Evolutionary conservation across 441 rosid species (phyloP).

Genomic region (Pelargonium australe): DNA sequence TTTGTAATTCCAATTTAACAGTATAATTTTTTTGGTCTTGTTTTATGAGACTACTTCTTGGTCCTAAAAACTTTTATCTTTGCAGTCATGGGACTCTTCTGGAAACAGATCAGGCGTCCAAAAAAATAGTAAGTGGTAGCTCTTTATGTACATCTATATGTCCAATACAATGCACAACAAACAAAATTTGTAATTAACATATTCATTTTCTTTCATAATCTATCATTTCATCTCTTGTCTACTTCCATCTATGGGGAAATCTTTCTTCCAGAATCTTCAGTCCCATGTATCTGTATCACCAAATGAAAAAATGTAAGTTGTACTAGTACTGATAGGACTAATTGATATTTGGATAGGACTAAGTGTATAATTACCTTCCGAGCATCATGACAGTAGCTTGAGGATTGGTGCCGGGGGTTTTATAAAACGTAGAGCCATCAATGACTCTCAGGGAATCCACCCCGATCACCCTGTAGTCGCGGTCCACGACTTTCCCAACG

Average conservation of each 20-base stretch:
- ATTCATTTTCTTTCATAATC: not conserved
- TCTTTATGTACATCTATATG: not conserved
- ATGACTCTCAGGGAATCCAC: constrained; percentile 41
- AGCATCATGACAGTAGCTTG: constrained; percentile 72
- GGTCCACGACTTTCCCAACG: constrained; percentile 43
- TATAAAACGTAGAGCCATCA: constrained; percentile 53
- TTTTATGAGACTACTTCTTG: too few relatives aligned
- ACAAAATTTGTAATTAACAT: not conserved
- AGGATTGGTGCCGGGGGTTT: constrained; percentile 61
- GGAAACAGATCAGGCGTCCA: too few relatives aligned
- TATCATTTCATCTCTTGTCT: not conserved
- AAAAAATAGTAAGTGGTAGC: not conserved
- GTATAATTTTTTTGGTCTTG: too few relatives aligned
- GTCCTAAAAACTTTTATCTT: too few relatives aligned
- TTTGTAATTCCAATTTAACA: too few relatives aligned
- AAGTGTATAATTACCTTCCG: constrained; percentile 40
- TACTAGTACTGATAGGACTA: not conserved
- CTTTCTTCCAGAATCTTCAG: constrained; percentile 36
- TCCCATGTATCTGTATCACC: constrained; percentile 54
- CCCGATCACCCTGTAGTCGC: constrained; percentile 44
- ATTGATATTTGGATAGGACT: not conserved
- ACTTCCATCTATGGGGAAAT: not conserved
- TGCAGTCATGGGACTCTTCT: too few relatives aligned
- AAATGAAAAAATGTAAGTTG: not conserved
- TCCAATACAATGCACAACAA: not conserved